Conservation (phyloP, 129 eudicot genomes). For the Solidago caesia region DNA sequence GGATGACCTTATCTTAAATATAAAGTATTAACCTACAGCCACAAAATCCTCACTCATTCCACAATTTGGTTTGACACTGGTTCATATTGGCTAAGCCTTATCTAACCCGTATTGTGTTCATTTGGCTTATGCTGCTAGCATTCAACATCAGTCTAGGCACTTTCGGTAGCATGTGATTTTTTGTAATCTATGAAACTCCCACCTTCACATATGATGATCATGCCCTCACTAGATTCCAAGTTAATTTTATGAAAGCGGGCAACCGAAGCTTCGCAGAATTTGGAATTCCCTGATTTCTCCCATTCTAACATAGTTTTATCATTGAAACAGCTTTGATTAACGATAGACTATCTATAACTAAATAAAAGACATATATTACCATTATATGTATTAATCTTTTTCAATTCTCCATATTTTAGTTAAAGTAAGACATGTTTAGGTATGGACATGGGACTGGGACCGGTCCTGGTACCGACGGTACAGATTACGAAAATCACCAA, state of each 20-base stretch:
- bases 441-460: no score
- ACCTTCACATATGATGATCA: background rate
- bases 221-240: slow-evolving; percentile 17
- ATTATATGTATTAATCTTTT: no score
- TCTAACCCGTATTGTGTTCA: slow-evolving; percentile 23
- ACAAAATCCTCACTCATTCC: slow-evolving; percentile 30
- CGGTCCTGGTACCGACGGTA: no score
- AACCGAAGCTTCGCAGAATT: background rate
- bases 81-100: slow-evolving; percentile 36
- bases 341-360: no score
- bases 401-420: no score
- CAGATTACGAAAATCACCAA: no score
- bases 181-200: slow-evolving; percentile 4
- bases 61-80: slow-evolving; percentile 26
- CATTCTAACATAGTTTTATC: no score
- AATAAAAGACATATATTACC: no score
- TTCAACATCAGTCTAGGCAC: slow-evolving; percentile 18
- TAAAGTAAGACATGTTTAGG: no score
- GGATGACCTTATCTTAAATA: slow-evolving; percentile 39
- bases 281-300: background rate
- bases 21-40: slow-evolving; percentile 32
- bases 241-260: background rate
- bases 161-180: slow-evolving; percentile 18
- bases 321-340: no score
- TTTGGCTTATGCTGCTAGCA: slow-evolving; percentile 11